Evolutionary conservation across 768 basidiomycete species (phyloP).

Genomic region (Xerocomus potaroensis): DNA sequence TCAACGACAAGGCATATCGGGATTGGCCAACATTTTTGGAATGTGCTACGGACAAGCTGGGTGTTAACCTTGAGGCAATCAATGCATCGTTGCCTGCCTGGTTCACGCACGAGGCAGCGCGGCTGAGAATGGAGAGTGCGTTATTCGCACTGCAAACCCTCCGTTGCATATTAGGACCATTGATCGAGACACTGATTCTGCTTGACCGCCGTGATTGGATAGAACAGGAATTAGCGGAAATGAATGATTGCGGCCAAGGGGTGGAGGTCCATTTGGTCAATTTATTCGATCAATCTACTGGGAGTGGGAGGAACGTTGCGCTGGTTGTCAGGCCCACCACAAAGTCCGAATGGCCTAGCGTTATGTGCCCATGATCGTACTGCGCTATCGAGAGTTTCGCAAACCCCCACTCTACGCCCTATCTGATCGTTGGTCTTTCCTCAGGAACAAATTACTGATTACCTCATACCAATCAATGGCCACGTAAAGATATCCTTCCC

Average conservation of each 20-base stretch:
- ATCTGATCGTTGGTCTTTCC: constrained; percentile 2
- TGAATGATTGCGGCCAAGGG: constrained; percentile 13
- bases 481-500: constrained; percentile 61
- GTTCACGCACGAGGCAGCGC: constrained; percentile 18
- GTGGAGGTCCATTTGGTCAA: constrained; percentile 50
- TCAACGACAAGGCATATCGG: constrained; percentile 46
- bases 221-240: constrained; percentile 33
- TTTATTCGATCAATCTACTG: constrained; percentile 67
- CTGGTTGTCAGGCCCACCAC: constrained; percentile 44
- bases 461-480: constrained; percentile 28
- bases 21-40: constrained; percentile 48
- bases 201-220: constrained; percentile 62
- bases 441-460: constrained; percentile 10
- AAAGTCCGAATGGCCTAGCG: constrained; percentile 3
- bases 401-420: constrained; percentile 6
- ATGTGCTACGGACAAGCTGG: constrained; percentile 27
- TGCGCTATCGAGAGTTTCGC: neutral
- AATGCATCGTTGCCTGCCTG: constrained; percentile 16
- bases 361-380: neutral
- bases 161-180: constrained; percentile 64
- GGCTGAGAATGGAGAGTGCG: constrained; percentile 34
- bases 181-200: constrained; percentile 62
- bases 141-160: constrained; percentile 61
- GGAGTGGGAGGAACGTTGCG: constrained; percentile 70
- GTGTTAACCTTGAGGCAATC: constrained; percentile 15